Evolutionary conservation across 1,284 basidiomycete genomes (phyloP), one percentile per base, ranked within the genome.

Genomic region (Pseudozyma sp.): DNA sequence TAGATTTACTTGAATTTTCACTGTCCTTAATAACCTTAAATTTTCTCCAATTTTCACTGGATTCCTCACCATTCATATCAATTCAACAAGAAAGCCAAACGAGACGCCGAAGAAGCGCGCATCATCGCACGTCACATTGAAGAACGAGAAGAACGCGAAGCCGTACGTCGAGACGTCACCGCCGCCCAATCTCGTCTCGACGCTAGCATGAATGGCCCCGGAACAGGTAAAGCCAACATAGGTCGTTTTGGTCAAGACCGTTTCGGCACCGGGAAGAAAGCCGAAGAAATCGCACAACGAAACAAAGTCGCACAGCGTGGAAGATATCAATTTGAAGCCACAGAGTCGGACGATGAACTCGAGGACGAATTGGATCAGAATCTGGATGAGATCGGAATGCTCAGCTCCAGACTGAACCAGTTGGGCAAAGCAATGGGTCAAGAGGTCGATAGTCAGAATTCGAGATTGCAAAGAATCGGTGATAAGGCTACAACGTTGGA

Each of bases 271-370:
- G 59, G 59, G 5, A 68, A 68, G 50, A 76, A 71, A 38, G 59
- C 60, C 16, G 68, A 66, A 14, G 61, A 69, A 52, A 61, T 51
- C 16, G 59, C 48, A 10, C 52, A 70, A 48, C 49, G 57, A 4
- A 72, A 77, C 56, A 76, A 79, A 52, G 57, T 65, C 83, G 90
- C 92, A 52, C 91, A 93, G 83, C 87, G 93, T 68, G 90, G 91
- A 82, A 89, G 93, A 34, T 99, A 91, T 85, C 95, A 98, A 86
- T 98, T 98, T 80, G 96, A 99, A 77, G 91, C 91, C n/a, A 93
- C 91, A 40, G 93, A 89, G 16, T 94, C 92, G n/a, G 97, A 99
- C 82, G 95, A 99, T 82, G 95, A 97, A 86, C 82, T 90, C 52
- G 89, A 90, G 78, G 87, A 89, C 70, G 89, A 95, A 85, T 84